Conservation (phyloP, 2,329 filamentous ascomycete species). For the Corynespora cassiicola region DNA sequence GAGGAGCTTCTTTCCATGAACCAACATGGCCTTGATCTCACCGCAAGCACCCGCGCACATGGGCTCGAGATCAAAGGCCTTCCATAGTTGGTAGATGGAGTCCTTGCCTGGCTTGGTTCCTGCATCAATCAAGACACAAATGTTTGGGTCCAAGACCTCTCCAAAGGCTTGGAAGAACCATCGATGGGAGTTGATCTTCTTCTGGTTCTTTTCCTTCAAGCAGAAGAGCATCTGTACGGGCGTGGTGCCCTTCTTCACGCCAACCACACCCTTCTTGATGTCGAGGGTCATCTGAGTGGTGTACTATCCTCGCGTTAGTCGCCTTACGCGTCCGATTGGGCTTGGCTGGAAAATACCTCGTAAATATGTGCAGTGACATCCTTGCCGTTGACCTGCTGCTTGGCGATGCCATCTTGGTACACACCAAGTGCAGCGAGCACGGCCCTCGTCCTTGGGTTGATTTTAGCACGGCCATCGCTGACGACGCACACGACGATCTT, state of each 20-base stretch:
- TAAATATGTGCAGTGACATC: slow-evolving; percentile 98
- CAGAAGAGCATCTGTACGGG: slow-evolving; percentile 98
- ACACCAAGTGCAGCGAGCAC: slow-evolving; percentile 92
- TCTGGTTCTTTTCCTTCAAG: slow-evolving; percentile 99
- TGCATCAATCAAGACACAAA: slow-evolving; percentile 94
- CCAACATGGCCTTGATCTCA: slow-evolving; percentile 98
- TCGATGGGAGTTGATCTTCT: slow-evolving; percentile 99
- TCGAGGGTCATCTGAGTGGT: slow-evolving; percentile 85
- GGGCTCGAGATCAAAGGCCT: slow-evolving; percentile 95
- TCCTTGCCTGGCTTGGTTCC: slow-evolving; percentile 93
- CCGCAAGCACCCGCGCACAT: slow-evolving; percentile 98
- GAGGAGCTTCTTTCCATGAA: slow-evolving; percentile 82
- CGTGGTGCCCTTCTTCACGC: slow-evolving; percentile 80
- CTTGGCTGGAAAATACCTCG: slow-evolving; percentile 52
- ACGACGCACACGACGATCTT: slow-evolving; percentile 99
- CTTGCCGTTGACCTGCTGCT: slow-evolving; percentile 96
- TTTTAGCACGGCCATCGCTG: slow-evolving; percentile 95
- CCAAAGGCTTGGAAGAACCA: slow-evolving; percentile 99
- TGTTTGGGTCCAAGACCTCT: slow-evolving; percentile 88
- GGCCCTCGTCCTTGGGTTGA: slow-evolving; percentile 89
- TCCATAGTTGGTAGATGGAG: slow-evolving; percentile 98
- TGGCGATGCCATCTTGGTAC: slow-evolving; percentile 97
- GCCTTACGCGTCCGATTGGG: slow-evolving; percentile 1
- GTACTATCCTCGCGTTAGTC: slow-evolving; percentile 57
- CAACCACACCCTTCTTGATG: slow-evolving; percentile 88